phyloP scores from a whole-genome alignment of 2,329 filamentous ascomycete species.

The Phialophora verrucosa region DNA sequence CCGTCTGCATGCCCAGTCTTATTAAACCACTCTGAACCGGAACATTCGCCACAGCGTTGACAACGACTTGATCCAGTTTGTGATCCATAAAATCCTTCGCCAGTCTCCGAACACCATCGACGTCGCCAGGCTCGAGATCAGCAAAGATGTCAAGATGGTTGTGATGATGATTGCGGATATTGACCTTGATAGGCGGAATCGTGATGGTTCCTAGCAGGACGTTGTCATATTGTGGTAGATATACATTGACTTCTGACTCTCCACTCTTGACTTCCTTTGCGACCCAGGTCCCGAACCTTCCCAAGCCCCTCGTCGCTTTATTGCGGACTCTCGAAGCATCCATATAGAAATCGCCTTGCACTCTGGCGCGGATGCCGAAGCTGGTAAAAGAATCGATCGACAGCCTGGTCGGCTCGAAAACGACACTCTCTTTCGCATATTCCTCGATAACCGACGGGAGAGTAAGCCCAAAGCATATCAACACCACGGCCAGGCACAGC shows the following conservation, averaged over 20 bases:
- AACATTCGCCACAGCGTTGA: conserved; percentile 76
- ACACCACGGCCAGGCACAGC: conserved; percentile 66
- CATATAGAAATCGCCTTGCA: conserved; percentile 81
- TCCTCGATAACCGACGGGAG: conserved; percentile 79
- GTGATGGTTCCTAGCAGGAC: conserved; percentile 76
- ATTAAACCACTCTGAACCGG: conserved; percentile 79
- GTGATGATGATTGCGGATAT: conserved; percentile 75
- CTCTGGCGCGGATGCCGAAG: conserved; percentile 75
- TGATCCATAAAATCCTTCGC: conserved; percentile 90
- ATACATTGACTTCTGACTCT: conserved; percentile 74
- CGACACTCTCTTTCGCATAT: conserved; percentile 82
- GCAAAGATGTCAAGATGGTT: conserved; percentile 81
- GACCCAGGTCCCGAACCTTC: conserved; percentile 78
- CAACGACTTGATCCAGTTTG: conserved; percentile 70
- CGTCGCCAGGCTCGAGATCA: conserved; percentile 75
- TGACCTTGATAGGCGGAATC: conserved; percentile 76
- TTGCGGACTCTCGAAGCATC: conserved; percentile 78
- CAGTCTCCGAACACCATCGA: conserved; percentile 76
- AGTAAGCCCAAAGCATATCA: conserved; percentile 79
- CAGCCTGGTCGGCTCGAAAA: conserved; percentile 81
- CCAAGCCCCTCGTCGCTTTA: conserved; percentile 73
- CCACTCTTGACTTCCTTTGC: conserved; percentile 76
- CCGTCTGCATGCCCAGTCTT: conserved; percentile 74
- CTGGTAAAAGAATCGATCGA: conserved; percentile 84
- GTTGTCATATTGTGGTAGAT: conserved; percentile 81